Conservation (phyloP, 768 basidiomycete genomes). For the Trametes gibbosa region DNA sequence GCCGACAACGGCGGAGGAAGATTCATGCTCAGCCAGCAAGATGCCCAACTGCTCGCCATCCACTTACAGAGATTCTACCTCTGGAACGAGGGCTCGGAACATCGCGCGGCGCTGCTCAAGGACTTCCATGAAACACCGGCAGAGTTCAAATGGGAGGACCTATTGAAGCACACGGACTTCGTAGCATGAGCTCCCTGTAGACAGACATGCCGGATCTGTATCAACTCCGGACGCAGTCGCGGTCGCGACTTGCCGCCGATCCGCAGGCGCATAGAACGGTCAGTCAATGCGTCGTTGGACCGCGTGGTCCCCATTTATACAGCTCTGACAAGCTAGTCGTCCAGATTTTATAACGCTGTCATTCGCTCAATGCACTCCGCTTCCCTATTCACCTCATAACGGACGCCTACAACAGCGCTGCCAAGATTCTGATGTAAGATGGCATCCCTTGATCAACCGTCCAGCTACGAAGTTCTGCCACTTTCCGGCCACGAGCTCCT, state of each 20-base stretch:
- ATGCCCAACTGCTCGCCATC: constrained; percentile 81
- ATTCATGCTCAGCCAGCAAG: constrained; percentile 70
- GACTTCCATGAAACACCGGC: constrained; percentile 77
- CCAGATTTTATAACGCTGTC: not conserved
- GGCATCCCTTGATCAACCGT: not conserved
- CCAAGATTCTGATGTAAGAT: constrained; percentile 1
- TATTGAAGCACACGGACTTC: constrained; percentile 50
- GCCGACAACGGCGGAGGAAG: constrained; percentile 38
- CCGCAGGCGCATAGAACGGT: not conserved
- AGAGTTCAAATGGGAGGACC: constrained; percentile 79
- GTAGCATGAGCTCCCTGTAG: constrained; percentile 4
- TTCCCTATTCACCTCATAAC: not conserved
- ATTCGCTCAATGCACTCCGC: not conserved
- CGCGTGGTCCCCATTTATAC: not conserved
- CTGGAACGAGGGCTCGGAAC: constrained; percentile 42
- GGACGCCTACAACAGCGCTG: not conserved
- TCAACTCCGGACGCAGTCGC: too few species aligned
- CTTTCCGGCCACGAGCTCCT: not conserved
- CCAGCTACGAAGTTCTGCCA: not conserved
- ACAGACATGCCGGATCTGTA: not conserved
- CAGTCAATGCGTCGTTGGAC: not conserved
- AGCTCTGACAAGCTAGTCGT: not conserved
- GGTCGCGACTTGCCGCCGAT: not conserved
- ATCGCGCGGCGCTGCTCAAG: constrained; percentile 52
- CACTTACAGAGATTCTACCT: constrained; percentile 85